Evolutionary conservation across 371 early-diverging fungal genomes (phyloP).

Genomic region (Mucor saturninus): DNA sequence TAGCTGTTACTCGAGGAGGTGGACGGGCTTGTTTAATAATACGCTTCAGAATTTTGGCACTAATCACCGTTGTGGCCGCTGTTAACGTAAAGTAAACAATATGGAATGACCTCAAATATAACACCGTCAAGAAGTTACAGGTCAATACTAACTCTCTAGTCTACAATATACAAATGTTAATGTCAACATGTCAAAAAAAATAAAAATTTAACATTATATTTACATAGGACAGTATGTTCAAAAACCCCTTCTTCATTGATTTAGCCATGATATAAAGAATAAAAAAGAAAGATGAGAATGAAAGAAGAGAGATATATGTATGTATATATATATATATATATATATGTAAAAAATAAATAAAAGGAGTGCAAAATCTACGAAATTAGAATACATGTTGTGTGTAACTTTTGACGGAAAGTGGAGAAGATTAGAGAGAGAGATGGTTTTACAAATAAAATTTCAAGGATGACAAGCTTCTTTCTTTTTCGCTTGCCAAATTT

Average conservation of each 20-base stretch:
- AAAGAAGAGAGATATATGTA: neutral
- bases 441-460: no score
- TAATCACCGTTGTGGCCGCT: conserved; percentile 26
- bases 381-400: neutral
- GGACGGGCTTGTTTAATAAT: conserved; percentile 55
- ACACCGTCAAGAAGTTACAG: conserved; percentile 20
- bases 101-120: conserved; percentile 40
- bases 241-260: conserved; percentile 6
- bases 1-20: conserved; percentile 1
- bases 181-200: neutral
- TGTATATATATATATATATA: neutral
- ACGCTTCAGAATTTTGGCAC: conserved; percentile 55
- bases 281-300: neutral
- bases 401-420: conserved; percentile 3
- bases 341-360: neutral
- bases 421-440: neutral
- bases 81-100: conserved; percentile 36
- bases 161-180: conserved; percentile 4
- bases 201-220: neutral
- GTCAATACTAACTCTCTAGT: conserved; percentile 20
- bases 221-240: conserved; percentile 18
- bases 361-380: neutral
- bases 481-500: conserved; percentile 31
- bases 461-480: neutral
- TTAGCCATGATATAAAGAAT: conserved; percentile 1